phyloP scores from a whole-genome alignment of 768 basidiomycete species.

The Gyrodon lividus region DNA sequence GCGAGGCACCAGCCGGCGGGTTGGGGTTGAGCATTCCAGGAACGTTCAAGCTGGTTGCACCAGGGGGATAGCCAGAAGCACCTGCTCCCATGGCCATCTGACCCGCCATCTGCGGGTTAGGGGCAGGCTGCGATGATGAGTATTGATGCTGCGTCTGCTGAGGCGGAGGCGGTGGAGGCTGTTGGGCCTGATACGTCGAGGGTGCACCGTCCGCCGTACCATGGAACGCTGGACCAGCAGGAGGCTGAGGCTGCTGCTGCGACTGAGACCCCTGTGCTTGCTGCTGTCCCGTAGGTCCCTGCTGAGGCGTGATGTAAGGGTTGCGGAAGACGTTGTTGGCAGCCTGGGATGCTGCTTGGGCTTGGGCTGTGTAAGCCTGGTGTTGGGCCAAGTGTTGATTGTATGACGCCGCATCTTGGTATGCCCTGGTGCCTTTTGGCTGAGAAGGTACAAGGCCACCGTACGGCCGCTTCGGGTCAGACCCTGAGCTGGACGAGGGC shows the following conservation, averaged over 20 bases:
- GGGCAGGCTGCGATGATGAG: slow-evolving; percentile 20
- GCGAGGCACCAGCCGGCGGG: slow-evolving; percentile 38
- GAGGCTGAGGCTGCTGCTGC: slow-evolving; percentile 17
- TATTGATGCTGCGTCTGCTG: slow-evolving; percentile 26
- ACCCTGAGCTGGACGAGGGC: slow-evolving; percentile 31
- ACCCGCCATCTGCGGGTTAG: slow-evolving; percentile 20
- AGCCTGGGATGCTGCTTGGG: slow-evolving; percentile 71
- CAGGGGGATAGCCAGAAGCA: slow-evolving; percentile 18
- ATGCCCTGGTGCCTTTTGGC: slow-evolving; percentile 80
- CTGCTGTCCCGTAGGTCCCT: slow-evolving; percentile 32
- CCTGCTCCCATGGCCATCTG: slow-evolving; percentile 16
- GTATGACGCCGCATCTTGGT: slow-evolving; percentile 90
- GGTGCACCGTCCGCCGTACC: slow-evolving; percentile 17
- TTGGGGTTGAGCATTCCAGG: slow-evolving; percentile 41
- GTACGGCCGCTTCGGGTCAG: slow-evolving; percentile 85
- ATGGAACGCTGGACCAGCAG: slow-evolving; percentile 21
- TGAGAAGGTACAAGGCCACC: slow-evolving; percentile 92
- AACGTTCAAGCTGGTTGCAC: slow-evolving; percentile 19
- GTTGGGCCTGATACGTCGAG: slow-evolving; percentile 24
- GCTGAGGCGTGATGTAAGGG: slow-evolving; percentile 70
- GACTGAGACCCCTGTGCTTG: slow-evolving; percentile 35
- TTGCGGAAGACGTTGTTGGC: slow-evolving; percentile 71
- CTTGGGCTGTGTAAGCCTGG: slow-evolving; percentile 88
- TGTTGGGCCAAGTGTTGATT: slow-evolving; percentile 94
- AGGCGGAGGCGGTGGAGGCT: slow-evolving; percentile 23